Evolutionary conservation across 129 eudicot genomes (phyloP).

Genomic region (Glebionis coronaria): DNA sequence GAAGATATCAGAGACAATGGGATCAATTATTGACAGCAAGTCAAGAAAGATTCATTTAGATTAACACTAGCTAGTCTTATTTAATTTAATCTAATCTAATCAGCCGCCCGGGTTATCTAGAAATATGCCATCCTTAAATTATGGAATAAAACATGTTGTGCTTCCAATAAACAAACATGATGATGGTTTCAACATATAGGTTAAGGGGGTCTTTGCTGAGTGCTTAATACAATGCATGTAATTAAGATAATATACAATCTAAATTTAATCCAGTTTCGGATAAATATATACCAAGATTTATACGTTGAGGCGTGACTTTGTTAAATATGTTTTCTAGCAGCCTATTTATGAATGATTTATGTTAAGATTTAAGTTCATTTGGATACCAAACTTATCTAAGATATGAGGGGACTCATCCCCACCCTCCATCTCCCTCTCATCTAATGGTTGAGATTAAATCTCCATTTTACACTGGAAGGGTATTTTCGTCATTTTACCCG

Average conservation of each 20-base stretch:
- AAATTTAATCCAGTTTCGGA: background rate
- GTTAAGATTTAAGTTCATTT: too few species aligned
- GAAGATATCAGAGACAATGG: constrained; percentile 22
- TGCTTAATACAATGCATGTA: constrained; percentile 20
- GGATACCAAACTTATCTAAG: too few species aligned
- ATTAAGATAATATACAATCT: too few species aligned
- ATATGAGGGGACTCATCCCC: too few species aligned
- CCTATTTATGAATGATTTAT: too few species aligned
- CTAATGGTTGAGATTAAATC: too few species aligned
- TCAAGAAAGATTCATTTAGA: constrained; percentile 23
- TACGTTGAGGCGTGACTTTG: too few species aligned
- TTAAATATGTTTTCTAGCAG: too few species aligned
- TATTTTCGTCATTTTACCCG: too few species aligned
- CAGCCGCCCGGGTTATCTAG: background rate
- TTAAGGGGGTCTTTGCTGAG: constrained; percentile 8
- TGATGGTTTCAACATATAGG: constrained; percentile 19
- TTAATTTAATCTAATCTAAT: constrained; percentile 23
- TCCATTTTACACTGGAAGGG: too few species aligned
- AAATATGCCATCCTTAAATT: constrained; percentile 31
- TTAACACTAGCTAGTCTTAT: constrained; percentile 18
- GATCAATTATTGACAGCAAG: constrained; percentile 26
- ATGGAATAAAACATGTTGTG: constrained; percentile 20
- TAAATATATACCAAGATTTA: background rate
- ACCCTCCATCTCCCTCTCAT: too few species aligned
- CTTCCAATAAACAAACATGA: constrained; percentile 19